Percentiles rank a stretch among this genome's conserved stretches.
Conservation (phyloP, 148 eudicot genomes). For the Limonium bicolor region DNA sequence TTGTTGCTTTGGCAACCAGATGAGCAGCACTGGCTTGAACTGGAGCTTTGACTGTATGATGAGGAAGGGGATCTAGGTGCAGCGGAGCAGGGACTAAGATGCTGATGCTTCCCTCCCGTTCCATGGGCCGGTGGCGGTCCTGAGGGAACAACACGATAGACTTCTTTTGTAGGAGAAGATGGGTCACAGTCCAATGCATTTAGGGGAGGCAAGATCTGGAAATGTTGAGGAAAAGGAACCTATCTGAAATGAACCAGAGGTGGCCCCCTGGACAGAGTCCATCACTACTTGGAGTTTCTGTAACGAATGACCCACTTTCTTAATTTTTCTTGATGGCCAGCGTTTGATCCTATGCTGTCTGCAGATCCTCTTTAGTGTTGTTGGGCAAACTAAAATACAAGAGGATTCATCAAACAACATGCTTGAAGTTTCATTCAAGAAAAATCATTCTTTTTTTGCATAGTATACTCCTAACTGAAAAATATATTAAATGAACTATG, state of each 20-base stretch:
- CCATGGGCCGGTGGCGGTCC: too few species aligned
- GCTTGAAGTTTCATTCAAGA: too few species aligned
- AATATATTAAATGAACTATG: not conserved
- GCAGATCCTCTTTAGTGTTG: conserved; percentile 90
- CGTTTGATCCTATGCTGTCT: conserved; percentile 84
- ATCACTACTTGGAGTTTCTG: conserved; percentile 79
- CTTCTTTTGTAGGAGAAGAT: conserved; percentile 24
- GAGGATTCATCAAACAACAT: not conserved
- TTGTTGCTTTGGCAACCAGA: conserved; percentile 48
- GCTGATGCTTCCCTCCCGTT: too few species aligned
- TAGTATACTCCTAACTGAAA: too few species aligned
- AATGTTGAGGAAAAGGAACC: conserved; percentile 72
- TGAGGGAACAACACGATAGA: conserved; percentile 14
- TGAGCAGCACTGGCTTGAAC: conserved; percentile 65
- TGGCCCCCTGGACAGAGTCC: conserved; percentile 74
- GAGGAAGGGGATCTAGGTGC: conserved; percentile 53
- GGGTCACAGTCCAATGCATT: conserved; percentile 29
- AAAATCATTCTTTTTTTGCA: too few species aligned
- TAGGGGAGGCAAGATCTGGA: conserved; percentile 61
- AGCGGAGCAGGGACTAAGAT: conserved; percentile 18
- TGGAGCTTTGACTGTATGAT: conserved; percentile 55
- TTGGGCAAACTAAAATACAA: conserved; percentile 65
- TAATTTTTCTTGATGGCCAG: conserved; percentile 92
- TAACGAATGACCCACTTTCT: conserved; percentile 84
- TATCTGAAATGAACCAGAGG: conserved; percentile 60